Evolutionary conservation across 2,329 filamentous ascomycete genomes (phyloP), one percentile per base, ranked within the genome.

Genomic region (Pseudopithomyces chartarum): DNA sequence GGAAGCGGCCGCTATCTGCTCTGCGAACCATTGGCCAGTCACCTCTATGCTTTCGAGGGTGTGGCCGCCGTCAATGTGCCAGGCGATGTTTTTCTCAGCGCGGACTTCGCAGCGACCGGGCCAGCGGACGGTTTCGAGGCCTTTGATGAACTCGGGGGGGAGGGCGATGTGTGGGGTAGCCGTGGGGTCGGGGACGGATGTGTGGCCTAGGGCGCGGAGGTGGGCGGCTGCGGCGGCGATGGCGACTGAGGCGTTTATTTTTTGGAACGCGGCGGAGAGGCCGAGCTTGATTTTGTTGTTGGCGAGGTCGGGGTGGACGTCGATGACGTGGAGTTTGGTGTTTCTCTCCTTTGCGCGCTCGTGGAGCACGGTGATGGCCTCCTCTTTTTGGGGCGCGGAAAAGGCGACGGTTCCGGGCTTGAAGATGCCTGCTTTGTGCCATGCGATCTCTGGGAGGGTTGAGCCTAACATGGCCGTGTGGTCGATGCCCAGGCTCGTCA

Each of bases 341-440:
- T 74, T 74, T 55, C 78, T 81, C 43, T 85, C 84, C 6, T 71
- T 70, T 8, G 85, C 85, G 47, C 84, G 81, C 47, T 85, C 71
- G n/a, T 74, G 72, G 19, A 90, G 70, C 0, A 89, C 86, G 6
- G 79, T 70, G 55, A 86, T 76, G 1, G 86, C 86, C 19, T 76
- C 75, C 2, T 80, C 75, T 32, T 80, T 77, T 61, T 90, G 87
- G 0, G 80, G 80, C 2, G 84, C 84, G 0, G 88, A 88, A 58
- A 90, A 90, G 1, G 84, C 86, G 22, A 83, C 81, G 4, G 83
- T 83, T 0, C 84, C 85, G 0, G 76, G 50, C 74, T 96, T 97
- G 73, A 96, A 89, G 43, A 97, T 90, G 1, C 93, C 93, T 6
- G 88, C 89, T 75, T 97, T 97, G 73, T 97, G 91, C 93, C 92